These are phyloP conservation scores for Camillea tinctor DNA, from an alignment of 2,329 filamentous ascomycete species.

Conservation along the genomic window DNA sequence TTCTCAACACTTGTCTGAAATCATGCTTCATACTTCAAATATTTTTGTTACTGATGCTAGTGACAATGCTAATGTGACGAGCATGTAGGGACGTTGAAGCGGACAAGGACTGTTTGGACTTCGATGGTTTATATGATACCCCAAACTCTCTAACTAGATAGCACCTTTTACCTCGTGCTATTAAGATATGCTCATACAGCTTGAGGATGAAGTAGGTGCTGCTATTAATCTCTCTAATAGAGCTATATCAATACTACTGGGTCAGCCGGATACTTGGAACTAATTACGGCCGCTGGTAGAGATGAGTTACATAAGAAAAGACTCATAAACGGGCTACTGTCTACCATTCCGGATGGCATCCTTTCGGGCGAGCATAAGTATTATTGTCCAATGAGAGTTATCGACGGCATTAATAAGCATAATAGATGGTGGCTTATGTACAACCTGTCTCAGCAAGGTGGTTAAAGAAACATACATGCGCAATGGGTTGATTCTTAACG, in stretches of 20 bases:
- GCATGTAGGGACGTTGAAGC: neutral
- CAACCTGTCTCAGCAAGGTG: too few relatives aligned
- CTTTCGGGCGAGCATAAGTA: neutral
- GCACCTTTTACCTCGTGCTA: too few relatives aligned
- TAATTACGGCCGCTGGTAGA: too few relatives aligned
- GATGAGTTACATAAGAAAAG: neutral
- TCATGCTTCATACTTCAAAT: neutral
- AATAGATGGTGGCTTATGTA: neutral
- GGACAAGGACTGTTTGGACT: neutral
- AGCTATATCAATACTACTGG: too few relatives aligned
- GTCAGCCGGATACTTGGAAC: too few relatives aligned
- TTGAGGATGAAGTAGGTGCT: too few relatives aligned
- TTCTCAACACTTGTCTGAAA: constrained; percentile 65
- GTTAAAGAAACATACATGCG: neutral
- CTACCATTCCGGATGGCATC: neutral
- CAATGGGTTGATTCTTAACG: too few relatives aligned
- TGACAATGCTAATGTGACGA: constrained; percentile 1
- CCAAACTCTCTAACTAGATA: too few relatives aligned
- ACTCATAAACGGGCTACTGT: neutral
- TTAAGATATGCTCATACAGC: too few relatives aligned
- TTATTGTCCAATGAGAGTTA: neutral
- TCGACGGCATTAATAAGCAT: neutral
- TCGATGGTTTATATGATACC: too few relatives aligned
- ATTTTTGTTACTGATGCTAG: neutral
- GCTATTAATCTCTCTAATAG: too few relatives aligned